A percentile compares a stretch with the other conserved stretches of the same genome.
These are phyloP conservation scores for Nymphaea colorata DNA, from an alignment of 164 flowering plant genomes.

Conservation along the genomic window DNA sequence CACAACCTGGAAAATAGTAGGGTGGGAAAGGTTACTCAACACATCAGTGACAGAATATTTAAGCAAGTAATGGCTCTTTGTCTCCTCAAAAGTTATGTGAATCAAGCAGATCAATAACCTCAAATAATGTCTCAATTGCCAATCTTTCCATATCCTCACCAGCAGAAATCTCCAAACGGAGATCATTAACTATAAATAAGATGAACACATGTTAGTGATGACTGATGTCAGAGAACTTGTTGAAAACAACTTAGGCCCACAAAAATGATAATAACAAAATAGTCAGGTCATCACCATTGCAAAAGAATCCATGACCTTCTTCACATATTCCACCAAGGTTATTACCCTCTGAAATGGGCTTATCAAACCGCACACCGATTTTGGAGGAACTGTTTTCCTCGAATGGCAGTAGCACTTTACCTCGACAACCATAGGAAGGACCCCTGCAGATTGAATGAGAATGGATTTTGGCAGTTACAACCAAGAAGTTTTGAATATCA, in stretches of 20 bases:
- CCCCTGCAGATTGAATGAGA: constrained; percentile 37
- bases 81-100: neutral
- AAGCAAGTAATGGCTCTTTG: neutral
- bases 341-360: constrained; percentile 69
- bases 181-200: constrained; percentile 44
- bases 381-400: constrained; percentile 67
- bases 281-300: constrained; percentile 44
- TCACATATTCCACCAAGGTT: constrained; percentile 79
- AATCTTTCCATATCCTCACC: constrained; percentile 59
- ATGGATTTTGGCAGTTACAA: neutral
- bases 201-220: neutral
- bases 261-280: neutral
- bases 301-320: constrained; percentile 65
- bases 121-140: constrained; percentile 65
- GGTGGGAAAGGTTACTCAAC: neutral
- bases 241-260: neutral
- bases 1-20: constrained; percentile 35
- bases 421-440: constrained; percentile 54
- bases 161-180: constrained; percentile 50
- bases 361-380: constrained; percentile 82
- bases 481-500: too few species aligned
- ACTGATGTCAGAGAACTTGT: neutral
- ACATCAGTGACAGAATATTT: neutral
- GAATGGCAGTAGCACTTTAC: constrained; percentile 65
- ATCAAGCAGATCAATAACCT: constrained; percentile 29